These are phyloP conservation scores for Spathaspora gorwiae DNA, from an alignment of 805 yeast genomes.

Conservation along the genomic window DNA sequence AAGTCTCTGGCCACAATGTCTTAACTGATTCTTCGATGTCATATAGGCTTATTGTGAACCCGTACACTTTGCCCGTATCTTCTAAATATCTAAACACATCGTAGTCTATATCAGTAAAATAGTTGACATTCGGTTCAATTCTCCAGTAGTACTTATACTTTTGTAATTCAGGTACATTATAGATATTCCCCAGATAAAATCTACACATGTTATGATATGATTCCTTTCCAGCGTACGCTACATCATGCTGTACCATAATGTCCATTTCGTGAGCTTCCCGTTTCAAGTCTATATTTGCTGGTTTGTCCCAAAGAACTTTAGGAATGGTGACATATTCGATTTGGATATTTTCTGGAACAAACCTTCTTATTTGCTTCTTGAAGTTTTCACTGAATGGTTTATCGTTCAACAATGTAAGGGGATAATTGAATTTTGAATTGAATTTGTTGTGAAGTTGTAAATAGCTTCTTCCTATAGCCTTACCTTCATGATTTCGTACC, in stretches of 20 bases:
- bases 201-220: slow-evolving; percentile 87
- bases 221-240: slow-evolving; percentile 55
- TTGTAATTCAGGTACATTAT: slow-evolving; percentile 55
- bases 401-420: slow-evolving; percentile 79
- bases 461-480: slow-evolving; percentile 48
- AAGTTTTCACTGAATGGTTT: slow-evolving; percentile 57
- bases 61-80: slow-evolving; percentile 63
- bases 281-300: slow-evolving; percentile 47
- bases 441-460: slow-evolving; percentile 58
- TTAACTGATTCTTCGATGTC: slow-evolving; percentile 63
- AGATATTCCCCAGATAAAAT: slow-evolving; percentile 64
- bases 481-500: slow-evolving; percentile 64
- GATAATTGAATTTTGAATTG: slow-evolving; percentile 68
- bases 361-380: slow-evolving; percentile 26
- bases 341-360: slow-evolving; percentile 20
- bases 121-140: slow-evolving; percentile 68
- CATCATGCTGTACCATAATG: slow-evolving; percentile 34
- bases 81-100: slow-evolving; percentile 75
- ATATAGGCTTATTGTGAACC: slow-evolving; percentile 64
- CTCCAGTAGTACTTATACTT: slow-evolving; percentile 76
- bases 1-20: slow-evolving; percentile 66
- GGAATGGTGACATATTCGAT: slow-evolving; percentile 40
- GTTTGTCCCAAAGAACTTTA: slow-evolving; percentile 52
- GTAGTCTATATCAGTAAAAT: slow-evolving; percentile 65
- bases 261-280: slow-evolving; percentile 39